Base-by-base conservation (phyloP, 108 stramenopile genomes). In the Cyclotella choctawhatcheeana region DNA sequence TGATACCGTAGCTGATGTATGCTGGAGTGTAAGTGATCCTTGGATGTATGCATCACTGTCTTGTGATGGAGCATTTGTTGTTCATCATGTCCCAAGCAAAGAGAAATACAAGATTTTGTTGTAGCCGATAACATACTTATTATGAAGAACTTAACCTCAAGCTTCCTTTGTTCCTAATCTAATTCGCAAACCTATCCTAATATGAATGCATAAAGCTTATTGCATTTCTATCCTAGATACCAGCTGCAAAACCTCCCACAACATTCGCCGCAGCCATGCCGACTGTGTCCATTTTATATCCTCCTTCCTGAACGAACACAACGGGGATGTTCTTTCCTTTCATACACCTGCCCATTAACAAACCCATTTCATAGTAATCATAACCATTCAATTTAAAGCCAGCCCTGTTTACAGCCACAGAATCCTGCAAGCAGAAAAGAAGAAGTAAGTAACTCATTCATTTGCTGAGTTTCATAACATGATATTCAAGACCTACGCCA, bases 91-190 rank as follows among this genome's bases (percentile, higher is more conserved):
- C 4, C 97, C 98, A 6, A 94, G 95, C 59, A 90, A 97, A 52
- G 99, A 99, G 81, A 99, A 99, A 78, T 99, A 99, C 85, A 99
- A 98, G 69, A 99, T 99, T 82, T 82, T 99, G 32, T 74, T 99
- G 13, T 99, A 91, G 37, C 8, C n/a, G n/a, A n/a, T n/a, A n/a
- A n/a, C n/a, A n/a, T n/a, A n/a, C n/a, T n/a, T n/a, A n/a, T n/a
- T n/a, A n/a, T n/a, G n/a, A n/a, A n/a, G n/a, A n/a, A n/a, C n/a
- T n/a, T n/a, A n/a, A n/a, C n/a, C n/a, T n/a, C n/a, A n/a, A n/a
- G n/a, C n/a, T n/a, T n/a, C n/a, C n/a, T n/a, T n/a, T n/a, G n/a
- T n/a, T n/a, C n/a, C n/a, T n/a, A n/a, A n/a, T n/a, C n/a, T n/a
- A n/a, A n/a, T n/a, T n/a, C n/a, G n/a, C n/a, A n/a, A n/a, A n/a